Conservation (phyloP, 257 asterid species). For the Penstemon barbatus region DNA sequence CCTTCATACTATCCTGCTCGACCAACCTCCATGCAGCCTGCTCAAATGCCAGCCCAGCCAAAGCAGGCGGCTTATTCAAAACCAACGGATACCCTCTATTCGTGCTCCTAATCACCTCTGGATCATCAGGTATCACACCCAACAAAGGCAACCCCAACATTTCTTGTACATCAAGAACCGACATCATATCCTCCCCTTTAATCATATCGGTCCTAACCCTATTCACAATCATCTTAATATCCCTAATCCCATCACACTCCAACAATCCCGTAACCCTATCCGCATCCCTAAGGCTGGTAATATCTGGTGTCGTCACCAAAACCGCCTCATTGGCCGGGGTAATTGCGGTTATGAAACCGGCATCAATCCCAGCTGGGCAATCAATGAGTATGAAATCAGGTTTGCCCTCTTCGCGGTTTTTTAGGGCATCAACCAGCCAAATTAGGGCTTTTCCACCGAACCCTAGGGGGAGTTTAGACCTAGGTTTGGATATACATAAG, state of each 20-base stretch:
- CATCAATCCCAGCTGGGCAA: slow-evolving; percentile 96
- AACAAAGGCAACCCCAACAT: slow-evolving; percentile 89
- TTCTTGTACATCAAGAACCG: slow-evolving; percentile 91
- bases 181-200: slow-evolving; percentile 97
- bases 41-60: slow-evolving; percentile 94
- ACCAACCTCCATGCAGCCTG: slow-evolving; percentile 99
- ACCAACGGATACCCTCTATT: slow-evolving; percentile 90
- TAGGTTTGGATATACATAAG: slow-evolving; percentile 87
- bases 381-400: slow-evolving; percentile 89
- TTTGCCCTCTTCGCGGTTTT: slow-evolving; percentile 67
- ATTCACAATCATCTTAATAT: slow-evolving; percentile 93
- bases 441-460: slow-evolving; percentile 90
- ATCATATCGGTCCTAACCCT: slow-evolving; percentile 97
- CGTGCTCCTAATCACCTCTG: slow-evolving; percentile 91
- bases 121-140: slow-evolving; percentile 91
- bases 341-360: slow-evolving; percentile 92
- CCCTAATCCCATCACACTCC: slow-evolving; percentile 96
- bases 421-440: slow-evolving; percentile 91
- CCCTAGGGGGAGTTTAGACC: slow-evolving; percentile 86
- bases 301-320: slow-evolving; percentile 89
- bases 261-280: slow-evolving; percentile 88
- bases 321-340: slow-evolving; percentile 97
- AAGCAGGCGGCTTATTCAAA: slow-evolving; percentile 86
- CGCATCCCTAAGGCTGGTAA: slow-evolving; percentile 86
- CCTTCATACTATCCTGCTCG: slow-evolving; percentile 98